A percentile compares a stretch with the other conserved stretches of the same genome.
Conservation (phyloP, 2,329 filamentous ascomycete species). For the Aspergillus ruber region DNA sequence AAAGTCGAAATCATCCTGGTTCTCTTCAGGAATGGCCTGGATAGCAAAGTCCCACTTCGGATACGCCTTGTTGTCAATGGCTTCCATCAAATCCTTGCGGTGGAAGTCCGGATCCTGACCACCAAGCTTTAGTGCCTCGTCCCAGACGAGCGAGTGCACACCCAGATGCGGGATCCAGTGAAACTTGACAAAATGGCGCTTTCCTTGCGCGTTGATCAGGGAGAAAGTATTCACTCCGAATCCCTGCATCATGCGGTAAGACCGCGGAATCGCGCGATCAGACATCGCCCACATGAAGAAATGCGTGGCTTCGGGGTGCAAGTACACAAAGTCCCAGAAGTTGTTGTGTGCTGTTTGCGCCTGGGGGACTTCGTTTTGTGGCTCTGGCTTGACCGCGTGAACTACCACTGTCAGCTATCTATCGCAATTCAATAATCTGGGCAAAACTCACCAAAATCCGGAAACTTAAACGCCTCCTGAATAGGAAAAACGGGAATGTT, state of each 20-base stretch:
- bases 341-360: conserved; percentile 47
- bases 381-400: conserved; percentile 36
- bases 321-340: conserved; percentile 40
- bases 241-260: conserved; percentile 32
- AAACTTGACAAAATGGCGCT: conserved; percentile 32
- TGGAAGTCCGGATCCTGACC: conserved; percentile 78
- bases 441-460: conserved; percentile 47
- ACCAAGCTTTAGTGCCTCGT: conserved; percentile 68
- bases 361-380: conserved; percentile 43
- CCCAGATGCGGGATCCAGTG: conserved; percentile 28
- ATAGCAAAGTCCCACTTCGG: conserved; percentile 78
- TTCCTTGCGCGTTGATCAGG: conserved; percentile 26
- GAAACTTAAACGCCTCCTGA: conserved; percentile 68
- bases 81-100: conserved; percentile 67
- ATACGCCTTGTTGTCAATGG: conserved; percentile 65
- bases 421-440: background rate
- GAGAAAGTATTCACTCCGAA: conserved; percentile 32
- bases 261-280: conserved; percentile 31
- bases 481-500: conserved; percentile 71
- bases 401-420: conserved; percentile 8
- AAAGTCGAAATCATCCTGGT: conserved; percentile 73
- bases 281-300: conserved; percentile 30
- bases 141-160: conserved; percentile 38
- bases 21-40: conserved; percentile 66
- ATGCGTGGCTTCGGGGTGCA: conserved; percentile 28